These are phyloP conservation scores for Colletotrichum sansevieriae DNA, from an alignment of 2,329 filamentous ascomycete species.

Conservation along the genomic window DNA sequence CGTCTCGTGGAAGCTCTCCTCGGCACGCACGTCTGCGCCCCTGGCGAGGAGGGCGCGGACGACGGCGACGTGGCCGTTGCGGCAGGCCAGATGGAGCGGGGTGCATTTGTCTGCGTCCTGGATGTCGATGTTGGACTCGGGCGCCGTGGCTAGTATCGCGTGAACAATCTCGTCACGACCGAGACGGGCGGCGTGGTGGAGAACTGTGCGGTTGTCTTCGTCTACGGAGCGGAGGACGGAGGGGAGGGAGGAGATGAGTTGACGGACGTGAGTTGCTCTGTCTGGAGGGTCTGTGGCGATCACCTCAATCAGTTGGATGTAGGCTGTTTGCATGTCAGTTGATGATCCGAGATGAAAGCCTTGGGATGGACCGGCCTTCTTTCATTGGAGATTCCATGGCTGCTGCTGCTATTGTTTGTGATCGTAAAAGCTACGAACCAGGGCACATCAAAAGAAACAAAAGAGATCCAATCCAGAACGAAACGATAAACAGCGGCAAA, in stretches of 20 bases:
- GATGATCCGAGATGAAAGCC: no score
- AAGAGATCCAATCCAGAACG: neutral
- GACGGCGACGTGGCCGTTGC: slow-evolving; percentile 40
- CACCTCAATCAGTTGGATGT: slow-evolving; percentile 40
- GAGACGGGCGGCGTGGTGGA: slow-evolving; percentile 41
- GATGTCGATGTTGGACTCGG: slow-evolving; percentile 33
- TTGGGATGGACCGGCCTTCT: slow-evolving; percentile 26
- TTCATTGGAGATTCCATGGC: slow-evolving; percentile 42
- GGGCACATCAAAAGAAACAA: neutral
- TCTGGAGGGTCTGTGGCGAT: slow-evolving; percentile 31
- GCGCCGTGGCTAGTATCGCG: slow-evolving; percentile 34
- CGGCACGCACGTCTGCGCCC: slow-evolving; percentile 40
- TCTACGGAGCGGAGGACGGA: slow-evolving; percentile 40
- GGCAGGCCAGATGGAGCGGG: slow-evolving; percentile 40
- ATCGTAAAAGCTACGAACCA: neutral
- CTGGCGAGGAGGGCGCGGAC: slow-evolving; percentile 31
- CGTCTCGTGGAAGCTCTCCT: slow-evolving; percentile 41
- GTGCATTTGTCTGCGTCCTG: slow-evolving; percentile 38
- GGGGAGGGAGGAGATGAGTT: slow-evolving; percentile 40
- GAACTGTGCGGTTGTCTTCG: slow-evolving; percentile 35
- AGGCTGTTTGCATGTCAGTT: slow-evolving; percentile 29
- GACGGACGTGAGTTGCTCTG: slow-evolving; percentile 25
- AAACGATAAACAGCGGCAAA: neutral
- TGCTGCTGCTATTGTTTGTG: neutral
- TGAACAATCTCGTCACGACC: slow-evolving; percentile 32